These are phyloP conservation scores for Colletotrichum euphorbiae DNA, from an alignment of 2,329 filamentous ascomycete genomes.

Conservation along the genomic window DNA sequence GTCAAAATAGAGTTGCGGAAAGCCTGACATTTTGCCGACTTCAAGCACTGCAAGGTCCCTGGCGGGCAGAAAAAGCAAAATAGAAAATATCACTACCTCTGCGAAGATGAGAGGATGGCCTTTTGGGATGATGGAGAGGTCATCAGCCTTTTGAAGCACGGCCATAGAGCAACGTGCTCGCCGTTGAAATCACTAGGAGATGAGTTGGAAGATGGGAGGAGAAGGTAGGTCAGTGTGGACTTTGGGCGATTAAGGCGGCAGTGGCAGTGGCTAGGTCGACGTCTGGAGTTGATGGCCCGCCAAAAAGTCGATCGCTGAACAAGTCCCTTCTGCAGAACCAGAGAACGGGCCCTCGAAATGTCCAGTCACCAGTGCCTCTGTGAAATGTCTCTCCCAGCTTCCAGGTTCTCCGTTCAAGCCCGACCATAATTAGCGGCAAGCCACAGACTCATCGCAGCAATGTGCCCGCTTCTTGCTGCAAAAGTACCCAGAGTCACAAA, in stretches of 20 bases:
- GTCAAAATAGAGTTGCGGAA: slow-evolving; percentile 37
- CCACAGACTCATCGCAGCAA: too few relatives aligned
- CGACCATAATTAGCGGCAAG: not conserved
- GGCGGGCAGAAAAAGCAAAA: too few relatives aligned
- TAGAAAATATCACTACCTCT: too few relatives aligned
- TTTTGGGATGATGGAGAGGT: not conserved
- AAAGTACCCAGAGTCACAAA: not conserved
- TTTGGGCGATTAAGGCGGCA: not conserved
- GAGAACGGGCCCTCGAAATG: not conserved
- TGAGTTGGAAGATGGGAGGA: slow-evolving; percentile 1
- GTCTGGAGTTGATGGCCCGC: slow-evolving; percentile 22
- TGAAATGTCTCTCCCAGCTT: slow-evolving; percentile 13
- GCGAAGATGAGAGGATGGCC: too few relatives aligned
- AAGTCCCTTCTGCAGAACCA: slow-evolving; percentile 21
- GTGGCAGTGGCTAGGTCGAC: slow-evolving; percentile 17
- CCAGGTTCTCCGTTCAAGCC: not conserved
- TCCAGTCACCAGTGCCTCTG: not conserved
- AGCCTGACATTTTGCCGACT: slow-evolving; percentile 7
- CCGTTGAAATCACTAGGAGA: not conserved
- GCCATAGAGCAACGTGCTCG: not conserved
- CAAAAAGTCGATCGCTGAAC: slow-evolving; percentile 24
- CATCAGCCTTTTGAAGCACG: not conserved
- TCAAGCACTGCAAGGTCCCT: not conserved
- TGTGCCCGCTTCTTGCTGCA: not conserved
- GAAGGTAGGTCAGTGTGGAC: not conserved